These are phyloP conservation scores for Euphrasia arctica DNA, from an alignment of 305 asterid genomes.

Conservation along the genomic window DNA sequence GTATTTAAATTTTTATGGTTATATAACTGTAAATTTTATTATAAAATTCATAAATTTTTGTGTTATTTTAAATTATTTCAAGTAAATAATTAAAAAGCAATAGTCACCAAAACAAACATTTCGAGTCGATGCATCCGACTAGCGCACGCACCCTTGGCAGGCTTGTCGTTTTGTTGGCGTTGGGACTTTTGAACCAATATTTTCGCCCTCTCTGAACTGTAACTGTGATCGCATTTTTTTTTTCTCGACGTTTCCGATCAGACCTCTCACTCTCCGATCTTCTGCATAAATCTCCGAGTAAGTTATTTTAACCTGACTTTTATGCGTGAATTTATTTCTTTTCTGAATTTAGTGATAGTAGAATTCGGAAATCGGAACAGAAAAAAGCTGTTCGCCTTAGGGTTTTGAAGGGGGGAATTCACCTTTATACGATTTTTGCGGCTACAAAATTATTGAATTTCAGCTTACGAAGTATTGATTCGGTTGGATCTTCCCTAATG, in stretches of 20 bases:
- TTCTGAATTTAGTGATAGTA: background rate
- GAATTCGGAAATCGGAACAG: slow-evolving; percentile 2
- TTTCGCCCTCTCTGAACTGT: slow-evolving; percentile 22
- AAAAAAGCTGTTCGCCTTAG: slow-evolving; percentile 24
- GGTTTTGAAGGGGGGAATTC: slow-evolving; percentile 25
- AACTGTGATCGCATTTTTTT: slow-evolving; percentile 27
- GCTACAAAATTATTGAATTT: slow-evolving; percentile 16
- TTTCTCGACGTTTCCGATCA: slow-evolving; percentile 19
- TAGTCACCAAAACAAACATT: too few relatives aligned
- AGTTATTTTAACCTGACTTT: slow-evolving; percentile 10
- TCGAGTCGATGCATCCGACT: slow-evolving; percentile 16
- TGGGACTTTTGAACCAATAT: slow-evolving; percentile 20
- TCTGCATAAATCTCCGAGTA: slow-evolving; percentile 25
- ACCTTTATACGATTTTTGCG: slow-evolving; percentile 2
- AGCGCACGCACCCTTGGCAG: slow-evolving; percentile 18
- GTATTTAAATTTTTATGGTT: too few relatives aligned
- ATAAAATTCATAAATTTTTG: too few relatives aligned
- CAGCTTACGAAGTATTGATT: slow-evolving; percentile 22
- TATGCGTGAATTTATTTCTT: background rate
- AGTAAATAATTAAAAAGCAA: too few relatives aligned
- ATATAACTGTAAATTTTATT: too few relatives aligned
- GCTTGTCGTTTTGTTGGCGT: slow-evolving; percentile 28
- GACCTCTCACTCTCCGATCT: slow-evolving; percentile 28
- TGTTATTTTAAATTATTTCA: too few relatives aligned
- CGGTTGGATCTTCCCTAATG: slow-evolving; percentile 25